Evolutionary conservation across 1,139 yeast species (phyloP).

Genomic region (Magnusiomyces tetraspermus): DNA sequence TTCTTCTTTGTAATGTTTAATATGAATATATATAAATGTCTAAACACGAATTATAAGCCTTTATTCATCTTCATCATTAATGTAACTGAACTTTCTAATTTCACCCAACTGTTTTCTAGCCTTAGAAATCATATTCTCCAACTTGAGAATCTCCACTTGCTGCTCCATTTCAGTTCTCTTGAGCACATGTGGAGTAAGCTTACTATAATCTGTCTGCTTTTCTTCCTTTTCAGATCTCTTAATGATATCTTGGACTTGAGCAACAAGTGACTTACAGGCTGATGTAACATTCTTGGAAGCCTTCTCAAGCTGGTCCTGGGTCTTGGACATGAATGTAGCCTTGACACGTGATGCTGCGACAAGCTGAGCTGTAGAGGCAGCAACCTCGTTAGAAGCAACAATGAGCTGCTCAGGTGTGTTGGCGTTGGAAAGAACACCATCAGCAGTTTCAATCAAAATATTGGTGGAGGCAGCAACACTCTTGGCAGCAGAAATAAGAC

Average conservation of each 20-base stretch:
- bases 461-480: conserved; percentile 83
- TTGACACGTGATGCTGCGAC: conserved; percentile 90
- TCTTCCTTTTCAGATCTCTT: conserved; percentile 31
- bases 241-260: conserved; percentile 57
- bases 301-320: conserved; percentile 64
- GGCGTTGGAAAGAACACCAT: conserved; percentile 58
- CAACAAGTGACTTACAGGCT: conserved; percentile 67
- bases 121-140: conserved; percentile 59
- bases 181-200: conserved; percentile 68
- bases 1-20: too few species aligned
- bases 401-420: conserved; percentile 76
- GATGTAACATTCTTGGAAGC: conserved; percentile 61
- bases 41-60: too few species aligned
- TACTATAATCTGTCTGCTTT: conserved; percentile 54
- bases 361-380: conserved; percentile 86
- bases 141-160: conserved; percentile 78
- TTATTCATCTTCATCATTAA: conserved; percentile 53
- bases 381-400: conserved; percentile 87
- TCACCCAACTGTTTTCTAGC: conserved; percentile 83
- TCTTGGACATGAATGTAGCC: conserved; percentile 65
- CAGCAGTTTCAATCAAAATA: conserved; percentile 71
- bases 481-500: conserved; percentile 82
- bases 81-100: conserved; percentile 66
- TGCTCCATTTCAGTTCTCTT: conserved; percentile 89
- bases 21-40: too few species aligned